A percentile compares a stretch with the other conserved stretches of the same genome.
Evolutionary conservation across 2,329 filamentous ascomycete species (phyloP).

Genomic region (Colletotrichum australisinense): DNA sequence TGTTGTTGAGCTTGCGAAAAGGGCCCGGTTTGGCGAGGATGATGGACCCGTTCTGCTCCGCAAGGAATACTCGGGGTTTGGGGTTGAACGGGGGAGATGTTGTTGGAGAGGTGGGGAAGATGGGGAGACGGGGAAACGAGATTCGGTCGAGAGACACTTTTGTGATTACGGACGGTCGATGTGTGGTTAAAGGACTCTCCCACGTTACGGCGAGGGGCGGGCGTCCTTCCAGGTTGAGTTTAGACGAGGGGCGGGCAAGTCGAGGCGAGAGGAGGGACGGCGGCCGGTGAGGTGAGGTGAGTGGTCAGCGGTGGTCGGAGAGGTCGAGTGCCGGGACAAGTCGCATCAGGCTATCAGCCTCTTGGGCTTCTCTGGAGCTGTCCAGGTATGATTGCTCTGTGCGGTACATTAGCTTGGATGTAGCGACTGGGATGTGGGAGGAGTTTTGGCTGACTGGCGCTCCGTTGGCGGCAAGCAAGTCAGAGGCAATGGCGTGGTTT

Average conservation of each 20-base stretch:
- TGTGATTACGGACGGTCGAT: not conserved
- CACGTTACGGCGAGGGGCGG: not conserved
- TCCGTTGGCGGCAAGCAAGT: not conserved
- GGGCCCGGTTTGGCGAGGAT: conserved; percentile 15
- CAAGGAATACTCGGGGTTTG: conserved; percentile 28
- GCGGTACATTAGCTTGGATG: conserved; percentile 1
- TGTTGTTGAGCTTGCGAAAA: conserved; percentile 29
- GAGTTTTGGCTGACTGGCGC: not conserved
- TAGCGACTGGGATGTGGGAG: not conserved
- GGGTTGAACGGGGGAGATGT: conserved; percentile 16
- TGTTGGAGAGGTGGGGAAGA: conserved; percentile 19
- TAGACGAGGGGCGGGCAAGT: conserved; percentile 7
- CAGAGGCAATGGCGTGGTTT: conserved; percentile 1
- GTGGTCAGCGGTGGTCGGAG: conserved; percentile 2
- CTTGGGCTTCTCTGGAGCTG: not conserved
- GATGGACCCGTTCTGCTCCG: conserved; percentile 26
- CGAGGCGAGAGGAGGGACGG: conserved; percentile 7
- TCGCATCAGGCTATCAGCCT: conserved; percentile 28
- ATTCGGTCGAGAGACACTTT: not conserved
- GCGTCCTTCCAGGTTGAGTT: not conserved
- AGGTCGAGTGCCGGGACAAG: conserved; percentile 18
- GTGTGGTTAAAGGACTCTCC: not conserved
- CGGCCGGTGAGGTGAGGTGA: not conserved
- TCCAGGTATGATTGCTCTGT: not conserved
- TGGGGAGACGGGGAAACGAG: not conserved